Percentiles rank a stretch among this genome's conserved stretches.
phyloP scores from a whole-genome alignment of 2,329 filamentous ascomycete genomes.

The Cytospora piceicola region DNA sequence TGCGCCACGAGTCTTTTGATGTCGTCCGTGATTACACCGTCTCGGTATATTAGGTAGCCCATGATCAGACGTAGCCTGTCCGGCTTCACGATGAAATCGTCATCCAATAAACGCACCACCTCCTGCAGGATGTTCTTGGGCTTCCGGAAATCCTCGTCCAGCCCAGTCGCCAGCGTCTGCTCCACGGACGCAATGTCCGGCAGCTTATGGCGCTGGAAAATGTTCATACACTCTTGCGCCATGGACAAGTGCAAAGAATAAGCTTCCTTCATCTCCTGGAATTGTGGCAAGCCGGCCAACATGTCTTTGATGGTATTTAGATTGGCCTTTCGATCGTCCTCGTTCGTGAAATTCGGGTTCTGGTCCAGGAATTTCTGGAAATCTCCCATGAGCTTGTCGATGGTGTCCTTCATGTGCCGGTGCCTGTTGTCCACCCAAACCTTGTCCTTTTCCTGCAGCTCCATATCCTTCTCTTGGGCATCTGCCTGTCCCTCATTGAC shows the following conservation, averaged over 20 bases:
- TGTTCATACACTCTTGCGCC: constrained; percentile 96
- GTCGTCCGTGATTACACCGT: constrained; percentile 83
- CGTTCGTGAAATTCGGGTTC: constrained; percentile 89
- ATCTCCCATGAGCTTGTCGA: constrained; percentile 88
- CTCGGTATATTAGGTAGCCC: constrained; percentile 83
- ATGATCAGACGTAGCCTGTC: constrained; percentile 86
- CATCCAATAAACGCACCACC: constrained; percentile 84
- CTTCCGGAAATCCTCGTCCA: constrained; percentile 91
- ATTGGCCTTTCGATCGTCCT: constrained; percentile 67
- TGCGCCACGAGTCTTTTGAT: constrained; percentile 84
- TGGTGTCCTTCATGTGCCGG: constrained; percentile 96
- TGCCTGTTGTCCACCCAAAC: constrained; percentile 96
- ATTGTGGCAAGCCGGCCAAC: constrained; percentile 91
- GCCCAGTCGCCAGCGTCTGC: constrained; percentile 86
- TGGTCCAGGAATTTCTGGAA: constrained; percentile 90
- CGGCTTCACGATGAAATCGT: constrained; percentile 69
- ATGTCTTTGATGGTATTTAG: constrained; percentile 95
- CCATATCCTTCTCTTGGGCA: constrained; percentile 85
- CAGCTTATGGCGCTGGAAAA: constrained; percentile 83
- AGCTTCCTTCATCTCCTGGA: constrained; percentile 91
- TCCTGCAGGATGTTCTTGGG: constrained; percentile 88
- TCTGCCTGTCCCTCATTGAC: constrained; percentile 74
- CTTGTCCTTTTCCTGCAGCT: constrained; percentile 86
- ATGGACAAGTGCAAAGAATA: constrained; percentile 95
- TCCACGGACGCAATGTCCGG: constrained; percentile 86